Conservation (phyloP, 306 rosid species). For the Quercus bicolor region DNA sequence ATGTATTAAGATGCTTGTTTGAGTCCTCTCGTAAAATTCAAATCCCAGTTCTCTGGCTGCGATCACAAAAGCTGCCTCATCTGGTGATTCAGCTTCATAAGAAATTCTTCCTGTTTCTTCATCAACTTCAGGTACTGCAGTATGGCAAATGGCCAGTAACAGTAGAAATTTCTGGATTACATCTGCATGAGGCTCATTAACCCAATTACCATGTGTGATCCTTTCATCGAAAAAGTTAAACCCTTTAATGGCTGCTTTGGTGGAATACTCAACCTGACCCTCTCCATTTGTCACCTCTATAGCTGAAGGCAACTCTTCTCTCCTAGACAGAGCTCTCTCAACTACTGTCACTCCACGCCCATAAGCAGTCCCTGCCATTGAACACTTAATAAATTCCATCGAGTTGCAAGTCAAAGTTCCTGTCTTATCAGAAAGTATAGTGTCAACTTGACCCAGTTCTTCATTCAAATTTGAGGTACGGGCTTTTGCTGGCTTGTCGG, state of each 20-base stretch:
- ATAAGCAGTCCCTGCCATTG: too few species aligned
- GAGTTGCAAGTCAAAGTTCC: conserved; percentile 91
- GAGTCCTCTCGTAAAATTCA: conserved; percentile 77
- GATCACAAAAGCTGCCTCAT: conserved; percentile 93
- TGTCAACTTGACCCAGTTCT: conserved; percentile 96
- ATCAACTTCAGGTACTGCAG: conserved; percentile 26
- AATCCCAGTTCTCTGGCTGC: conserved; percentile 37
- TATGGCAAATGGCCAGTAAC: too few species aligned
- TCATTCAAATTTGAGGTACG: conserved; percentile 95
- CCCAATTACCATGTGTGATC: too few species aligned
- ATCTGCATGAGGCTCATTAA: too few species aligned
- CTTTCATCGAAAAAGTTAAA: too few species aligned
- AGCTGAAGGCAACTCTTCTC: conserved; percentile 39
- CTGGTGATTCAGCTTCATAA: conserved; percentile 97
- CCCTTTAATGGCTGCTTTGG: background rate
- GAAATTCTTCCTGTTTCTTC: conserved; percentile 65
- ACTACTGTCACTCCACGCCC: conserved; percentile 50
- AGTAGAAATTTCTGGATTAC: too few species aligned
- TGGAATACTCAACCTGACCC: conserved; percentile 22
- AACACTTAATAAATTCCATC: too few species aligned
- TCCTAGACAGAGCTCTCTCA: conserved; percentile 57
- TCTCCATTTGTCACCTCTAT: conserved; percentile 23
- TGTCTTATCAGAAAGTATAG: conserved; percentile 92
- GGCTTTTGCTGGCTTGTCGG: conserved; percentile 66
- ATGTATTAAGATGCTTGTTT: conserved; percentile 50